Percentiles rank a stretch among this genome's conserved stretches.
phyloP scores from a whole-genome alignment of 2,329 filamentous ascomycete genomes.

The Penicillium nordicum region DNA sequence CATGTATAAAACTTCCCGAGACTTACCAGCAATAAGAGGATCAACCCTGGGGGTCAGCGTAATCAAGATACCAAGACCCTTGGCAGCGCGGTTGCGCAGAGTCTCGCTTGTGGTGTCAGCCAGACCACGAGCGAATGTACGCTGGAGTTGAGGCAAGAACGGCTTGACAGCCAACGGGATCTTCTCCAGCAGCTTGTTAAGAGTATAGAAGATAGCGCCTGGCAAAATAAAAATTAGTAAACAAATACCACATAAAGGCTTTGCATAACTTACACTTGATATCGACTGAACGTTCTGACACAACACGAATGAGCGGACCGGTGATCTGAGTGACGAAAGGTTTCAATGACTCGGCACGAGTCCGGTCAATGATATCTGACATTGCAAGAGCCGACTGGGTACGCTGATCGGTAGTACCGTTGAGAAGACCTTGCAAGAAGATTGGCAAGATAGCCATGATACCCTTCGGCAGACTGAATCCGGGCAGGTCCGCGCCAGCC shows the following conservation, averaged over 20 bases:
- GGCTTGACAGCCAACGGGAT: slow-evolving; percentile 94
- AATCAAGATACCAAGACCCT: slow-evolving; percentile 90
- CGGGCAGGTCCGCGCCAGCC: slow-evolving; percentile 75
- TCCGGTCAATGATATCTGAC: slow-evolving; percentile 91
- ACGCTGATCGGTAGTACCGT: slow-evolving; percentile 86
- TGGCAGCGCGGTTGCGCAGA: slow-evolving; percentile 81
- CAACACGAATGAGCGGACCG: slow-evolving; percentile 93
- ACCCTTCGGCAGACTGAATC: slow-evolving; percentile 89
- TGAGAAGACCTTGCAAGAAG: slow-evolving; percentile 96
- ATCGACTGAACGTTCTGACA: slow-evolving; percentile 92
- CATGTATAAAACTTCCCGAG: neutral
- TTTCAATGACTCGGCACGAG: slow-evolving; percentile 80
- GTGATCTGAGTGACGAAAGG: slow-evolving; percentile 97
- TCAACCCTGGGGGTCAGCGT: slow-evolving; percentile 94
- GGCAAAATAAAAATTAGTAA: slow-evolving; percentile 20
- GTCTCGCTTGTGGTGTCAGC: slow-evolving; percentile 90
- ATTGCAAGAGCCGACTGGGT: slow-evolving; percentile 90
- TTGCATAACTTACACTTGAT: slow-evolving; percentile 62
- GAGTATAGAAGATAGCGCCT: slow-evolving; percentile 84
- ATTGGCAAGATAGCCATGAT: slow-evolving; percentile 96
- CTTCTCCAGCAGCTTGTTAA: slow-evolving; percentile 95
- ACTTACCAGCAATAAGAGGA: slow-evolving; percentile 68
- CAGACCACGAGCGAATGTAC: slow-evolving; percentile 93
- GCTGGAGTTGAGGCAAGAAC: slow-evolving; percentile 92
- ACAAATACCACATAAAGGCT: neutral